Evolutionary conservation across 2,329 filamentous ascomycete genomes (phyloP), one percentile per base, ranked within the genome.

Genomic region (Cercospora nicotianae): DNA sequence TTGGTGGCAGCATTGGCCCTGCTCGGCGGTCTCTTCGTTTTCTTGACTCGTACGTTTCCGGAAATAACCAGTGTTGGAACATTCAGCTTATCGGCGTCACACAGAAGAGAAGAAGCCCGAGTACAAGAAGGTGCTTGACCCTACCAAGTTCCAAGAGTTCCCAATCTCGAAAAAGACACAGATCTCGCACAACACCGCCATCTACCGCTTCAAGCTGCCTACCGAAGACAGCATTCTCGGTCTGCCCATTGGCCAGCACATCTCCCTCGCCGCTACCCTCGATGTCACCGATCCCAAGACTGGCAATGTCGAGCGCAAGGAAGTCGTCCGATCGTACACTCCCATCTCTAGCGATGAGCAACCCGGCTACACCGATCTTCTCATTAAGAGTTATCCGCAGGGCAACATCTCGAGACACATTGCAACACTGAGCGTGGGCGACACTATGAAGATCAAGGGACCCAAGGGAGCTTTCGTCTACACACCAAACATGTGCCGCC

Each of bases 381-480:
- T 99, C 75, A 94, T 99, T 86, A 99, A 99, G 86, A 93, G 93
- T 28, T 99, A 99, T 83, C 93, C 94, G 2, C 94, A 93, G 74
- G 95, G 95, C 76, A 98, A 98, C 85, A 98, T 99, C 85, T 96
- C 92, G 80, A 94, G 93, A 83, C 87, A 96, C 82, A 89, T 99
- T 83, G 92, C 93, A 58, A 89, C 87, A 12, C 87, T 99, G 70
- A 87, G 87, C 71, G 86, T 97, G 69, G 94, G 94, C 70, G 89
- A 96, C 81, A 90, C 87, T 69, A 95, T 99, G 86, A 92, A 92
- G 79, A 90, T 98, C 76, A 90, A 88, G 76, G 95, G 95, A 9
- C 95, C 95, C 81, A 98, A 98, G 87, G 95, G 95, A 75, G 94
- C 94, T 75, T 97, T 99, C 86, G 92, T 96, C 71, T 99, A 99